Evolutionary conservation across 2,329 filamentous ascomycete genomes (phyloP), one percentile per base, ranked within the genome.

Genomic region (Chrysoporthe deuterocubensis): DNA sequence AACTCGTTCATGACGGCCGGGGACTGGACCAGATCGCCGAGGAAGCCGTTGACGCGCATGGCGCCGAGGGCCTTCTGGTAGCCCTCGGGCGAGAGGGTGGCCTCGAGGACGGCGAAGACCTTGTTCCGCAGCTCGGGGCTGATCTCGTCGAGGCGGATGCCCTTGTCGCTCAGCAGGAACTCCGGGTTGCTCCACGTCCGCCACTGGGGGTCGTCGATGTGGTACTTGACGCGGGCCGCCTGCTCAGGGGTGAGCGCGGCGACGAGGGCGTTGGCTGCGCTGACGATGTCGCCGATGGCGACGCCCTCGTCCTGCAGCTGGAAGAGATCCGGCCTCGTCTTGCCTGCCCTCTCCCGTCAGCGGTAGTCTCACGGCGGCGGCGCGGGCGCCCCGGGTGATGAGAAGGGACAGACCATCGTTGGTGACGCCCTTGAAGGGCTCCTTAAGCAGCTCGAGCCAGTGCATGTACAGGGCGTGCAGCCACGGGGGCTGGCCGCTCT

Each of bases 21-120:
- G 0, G 87, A 83, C 44, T 86, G 74, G 62, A 92, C 88, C 0
- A 93, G 82, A 68, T 91, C 84, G 57, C 91, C 91, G 0, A 94
- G 84, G 78, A 93, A 93, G 66, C 89, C 87, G 77, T 94, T 93
- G 75, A 92, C 87, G 67, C 87, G 87, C 90, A 92, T 93, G 0
- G 90, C 90, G 0, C 81, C 83, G 1, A 90, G 67, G 9, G 90
- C 90, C 73, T 94, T 93, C 21, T 84, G 77, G 78, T 92, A 94
- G 16, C 92, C 91, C 74, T 92, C 89, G 0, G 88, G 84, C 0
- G 90, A 92, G 0, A 93, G 82, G 0, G 88, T 87, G 0, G 82
- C 75, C 63, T 84, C 72, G 1, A 93, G 79, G 3, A 93, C 78
- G 6, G 76, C 75, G 48, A 92, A 79, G 6, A 89, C 83, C 37